Conservation (phyloP, 164 flowering plant species). For the Litsea cubeba region DNA sequence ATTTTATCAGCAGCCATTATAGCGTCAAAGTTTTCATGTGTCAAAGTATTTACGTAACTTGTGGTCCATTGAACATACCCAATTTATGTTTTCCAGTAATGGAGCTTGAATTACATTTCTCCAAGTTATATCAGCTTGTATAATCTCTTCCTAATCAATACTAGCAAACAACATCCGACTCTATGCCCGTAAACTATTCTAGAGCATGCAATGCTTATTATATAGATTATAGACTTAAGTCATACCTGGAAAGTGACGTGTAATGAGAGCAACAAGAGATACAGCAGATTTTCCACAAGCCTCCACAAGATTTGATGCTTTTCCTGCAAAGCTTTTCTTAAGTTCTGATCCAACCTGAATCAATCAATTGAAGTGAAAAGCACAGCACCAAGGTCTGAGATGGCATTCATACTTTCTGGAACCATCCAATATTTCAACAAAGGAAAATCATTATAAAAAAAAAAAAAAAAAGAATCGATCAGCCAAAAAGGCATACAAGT, state of each 20-base stretch:
- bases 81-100: too few species aligned
- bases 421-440: neutral
- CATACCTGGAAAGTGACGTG: constrained; percentile 88
- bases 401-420: neutral
- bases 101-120: neutral
- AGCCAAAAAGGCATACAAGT: neutral
- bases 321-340: constrained; percentile 77
- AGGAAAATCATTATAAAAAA: neutral
- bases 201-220: neutral
- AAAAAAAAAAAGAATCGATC: neutral
- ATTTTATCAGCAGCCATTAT: too few species aligned
- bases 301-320: constrained; percentile 82
- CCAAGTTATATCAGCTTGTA: neutral
- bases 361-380: neutral
- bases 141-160: neutral
- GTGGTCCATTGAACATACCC: neutral
- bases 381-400: neutral
- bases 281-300: constrained; percentile 80
- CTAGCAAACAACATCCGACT: neutral
- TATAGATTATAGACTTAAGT: neutral
- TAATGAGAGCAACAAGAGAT: constrained; percentile 64
- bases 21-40: neutral
- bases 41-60: neutral
- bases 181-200: neutral
- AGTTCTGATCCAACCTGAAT: constrained; percentile 76